Evolutionary conservation across 164 flowering plant species (phyloP).

Genomic region (Protea cynaroides): DNA sequence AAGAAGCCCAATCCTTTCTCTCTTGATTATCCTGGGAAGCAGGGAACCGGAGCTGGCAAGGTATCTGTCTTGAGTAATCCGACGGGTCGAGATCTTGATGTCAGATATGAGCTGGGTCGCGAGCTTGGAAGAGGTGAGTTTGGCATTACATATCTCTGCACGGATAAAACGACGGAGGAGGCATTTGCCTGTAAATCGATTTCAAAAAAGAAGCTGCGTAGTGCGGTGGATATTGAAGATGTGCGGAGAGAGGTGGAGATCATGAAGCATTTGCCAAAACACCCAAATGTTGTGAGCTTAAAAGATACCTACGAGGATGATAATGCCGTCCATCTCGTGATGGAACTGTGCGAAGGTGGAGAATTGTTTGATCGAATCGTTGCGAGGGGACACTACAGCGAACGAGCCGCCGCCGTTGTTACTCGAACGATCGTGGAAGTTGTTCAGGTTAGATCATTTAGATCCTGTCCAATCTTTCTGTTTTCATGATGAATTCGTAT

Average conservation of each 20-base stretch:
- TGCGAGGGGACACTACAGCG: conserved; percentile 83
- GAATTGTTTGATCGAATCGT: conserved; percentile 87
- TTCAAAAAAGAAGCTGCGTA: conserved; percentile 82
- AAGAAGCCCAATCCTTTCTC: no score
- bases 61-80: conserved; percentile 52
- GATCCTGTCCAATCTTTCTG: neutral
- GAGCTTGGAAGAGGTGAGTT: conserved; percentile 90
- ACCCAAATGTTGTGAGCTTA: conserved; percentile 66
- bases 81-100: conserved; percentile 56
- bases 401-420: conserved; percentile 76
- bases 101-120: conserved; percentile 56
- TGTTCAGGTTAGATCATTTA: conserved; percentile 50
- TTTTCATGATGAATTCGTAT: neutral
- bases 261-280: conserved; percentile 73
- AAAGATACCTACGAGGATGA: conserved; percentile 87
- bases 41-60: conserved; percentile 28
- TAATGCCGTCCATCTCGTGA: conserved; percentile 73
- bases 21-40: conserved; percentile 29
- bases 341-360: conserved; percentile 93
- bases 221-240: conserved; percentile 74
- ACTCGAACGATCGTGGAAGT: conserved; percentile 79
- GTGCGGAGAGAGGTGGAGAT: conserved; percentile 85
- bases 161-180: conserved; percentile 48
- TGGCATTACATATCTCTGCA: conserved; percentile 75
- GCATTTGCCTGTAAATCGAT: conserved; percentile 72